Conservation (phyloP, 2,329 filamentous ascomycete species). For the Monosporascus cannonballus region DNA sequence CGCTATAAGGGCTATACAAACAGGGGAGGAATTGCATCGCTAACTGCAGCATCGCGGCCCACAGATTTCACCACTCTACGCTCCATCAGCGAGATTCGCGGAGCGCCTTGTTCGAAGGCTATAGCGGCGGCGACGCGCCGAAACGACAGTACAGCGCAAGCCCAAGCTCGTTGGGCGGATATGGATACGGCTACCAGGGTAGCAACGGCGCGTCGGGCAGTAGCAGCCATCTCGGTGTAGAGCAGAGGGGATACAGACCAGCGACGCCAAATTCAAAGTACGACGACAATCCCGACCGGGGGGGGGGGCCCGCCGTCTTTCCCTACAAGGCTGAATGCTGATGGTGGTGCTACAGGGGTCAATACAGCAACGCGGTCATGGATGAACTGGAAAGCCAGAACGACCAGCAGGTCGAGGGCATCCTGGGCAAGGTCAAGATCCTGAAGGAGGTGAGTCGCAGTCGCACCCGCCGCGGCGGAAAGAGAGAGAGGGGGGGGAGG, state of each 20-base stretch:
- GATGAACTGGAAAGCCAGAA: conserved; percentile 96
- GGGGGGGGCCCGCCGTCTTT: too few relatives aligned
- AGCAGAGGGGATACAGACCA: conserved; percentile 44
- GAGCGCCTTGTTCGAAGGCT: conserved; percentile 70
- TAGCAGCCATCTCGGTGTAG: conserved; percentile 19
- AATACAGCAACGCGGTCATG: conserved; percentile 87
- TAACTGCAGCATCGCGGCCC: background rate
- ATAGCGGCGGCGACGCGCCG: conserved; percentile 47
- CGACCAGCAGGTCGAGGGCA: conserved; percentile 82
- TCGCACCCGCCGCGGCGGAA: background rate
- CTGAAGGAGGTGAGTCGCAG: conserved; percentile 70
- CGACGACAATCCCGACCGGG: background rate
- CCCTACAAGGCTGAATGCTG: background rate
- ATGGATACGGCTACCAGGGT: conserved; percentile 48
- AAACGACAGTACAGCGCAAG: conserved; percentile 39
- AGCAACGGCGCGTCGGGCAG: conserved; percentile 17
- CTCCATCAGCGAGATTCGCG: conserved; percentile 70
- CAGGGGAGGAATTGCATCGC: background rate
- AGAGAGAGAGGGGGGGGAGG: conserved; percentile 1
- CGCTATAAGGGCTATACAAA: background rate
- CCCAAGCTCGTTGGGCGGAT: conserved; percentile 37
- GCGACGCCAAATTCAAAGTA: conserved; percentile 69
- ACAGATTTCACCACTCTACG: conserved; percentile 60
- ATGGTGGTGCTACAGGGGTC: conserved; percentile 51
- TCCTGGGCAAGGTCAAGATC: conserved; percentile 81